Evolutionary conservation across 768 basidiomycete genomes (phyloP).

Genomic region (Trametes gibbosa): DNA sequence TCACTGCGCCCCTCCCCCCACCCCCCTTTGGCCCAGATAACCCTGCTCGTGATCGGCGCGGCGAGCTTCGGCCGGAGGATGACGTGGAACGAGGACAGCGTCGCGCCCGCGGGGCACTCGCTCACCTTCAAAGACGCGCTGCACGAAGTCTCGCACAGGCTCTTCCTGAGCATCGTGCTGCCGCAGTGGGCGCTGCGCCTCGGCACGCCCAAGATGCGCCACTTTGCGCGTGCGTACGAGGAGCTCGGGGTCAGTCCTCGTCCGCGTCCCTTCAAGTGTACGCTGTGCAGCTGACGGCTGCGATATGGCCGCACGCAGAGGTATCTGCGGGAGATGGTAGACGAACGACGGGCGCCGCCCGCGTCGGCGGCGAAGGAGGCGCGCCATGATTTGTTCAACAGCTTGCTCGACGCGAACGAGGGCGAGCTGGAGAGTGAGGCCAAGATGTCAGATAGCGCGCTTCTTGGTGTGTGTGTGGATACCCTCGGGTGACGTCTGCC

Average conservation of each 20-base stretch:
- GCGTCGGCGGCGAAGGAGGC: conserved; percentile 32
- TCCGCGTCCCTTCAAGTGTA: neutral
- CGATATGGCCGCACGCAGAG: conserved; percentile 23
- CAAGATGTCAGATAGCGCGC: conserved; percentile 41
- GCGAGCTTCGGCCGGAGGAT: conserved; percentile 56
- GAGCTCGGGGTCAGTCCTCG: conserved; percentile 27
- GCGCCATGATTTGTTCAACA: conserved; percentile 50
- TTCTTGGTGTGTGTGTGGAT: conserved; percentile 35
- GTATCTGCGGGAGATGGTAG: conserved; percentile 54
- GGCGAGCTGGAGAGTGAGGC: conserved; percentile 28
- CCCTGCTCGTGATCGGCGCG: conserved; percentile 53
- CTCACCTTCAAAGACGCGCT: conserved; percentile 28
- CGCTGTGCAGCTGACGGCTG: neutral
- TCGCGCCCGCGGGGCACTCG: conserved; percentile 12
- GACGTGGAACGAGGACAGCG: conserved; percentile 25
- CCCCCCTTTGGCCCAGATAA: conserved; percentile 37
- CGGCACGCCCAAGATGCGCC: conserved; percentile 21
- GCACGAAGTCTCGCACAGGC: conserved; percentile 23
- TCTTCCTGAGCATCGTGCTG: conserved; percentile 23
- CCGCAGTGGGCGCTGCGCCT: conserved; percentile 24
- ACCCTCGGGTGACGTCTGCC: too few species aligned
- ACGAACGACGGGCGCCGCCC: conserved; percentile 32
- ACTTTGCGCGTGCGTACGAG: conserved; percentile 22
- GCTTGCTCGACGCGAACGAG: conserved; percentile 47
- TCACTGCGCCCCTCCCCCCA: too few species aligned